Evolutionary conservation across 768 basidiomycete genomes (phyloP).

Genomic region (Phallus indusiatus): DNA sequence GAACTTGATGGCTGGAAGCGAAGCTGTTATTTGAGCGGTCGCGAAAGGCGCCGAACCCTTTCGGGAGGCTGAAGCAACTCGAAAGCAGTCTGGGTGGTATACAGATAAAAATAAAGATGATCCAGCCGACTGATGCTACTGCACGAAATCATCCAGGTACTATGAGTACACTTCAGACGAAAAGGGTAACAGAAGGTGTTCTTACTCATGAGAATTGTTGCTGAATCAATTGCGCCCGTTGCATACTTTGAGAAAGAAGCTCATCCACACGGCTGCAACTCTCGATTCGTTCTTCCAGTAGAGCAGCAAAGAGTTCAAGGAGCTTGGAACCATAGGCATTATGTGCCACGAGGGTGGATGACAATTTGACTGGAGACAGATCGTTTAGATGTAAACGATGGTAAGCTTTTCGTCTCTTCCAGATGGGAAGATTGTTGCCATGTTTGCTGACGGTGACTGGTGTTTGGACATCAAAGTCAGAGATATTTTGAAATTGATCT

Average conservation of each 20-base stretch:
- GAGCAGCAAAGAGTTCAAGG: slow-evolving; percentile 57
- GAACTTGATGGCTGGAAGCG: too few species aligned
- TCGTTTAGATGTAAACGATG: neutral
- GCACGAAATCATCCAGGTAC: too few species aligned
- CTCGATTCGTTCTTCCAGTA: slow-evolving; percentile 69
- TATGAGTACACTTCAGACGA: neutral
- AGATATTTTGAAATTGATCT: slow-evolving; percentile 20
- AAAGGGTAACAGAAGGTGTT: neutral
- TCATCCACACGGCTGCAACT: slow-evolving; percentile 50
- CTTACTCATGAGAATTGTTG: neutral
- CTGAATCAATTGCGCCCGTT: neutral
- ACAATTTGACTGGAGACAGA: neutral
- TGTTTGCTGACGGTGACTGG: slow-evolving; percentile 13
- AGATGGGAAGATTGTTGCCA: slow-evolving; percentile 11
- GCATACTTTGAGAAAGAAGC: neutral
- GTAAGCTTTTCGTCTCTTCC: slow-evolving; percentile 23
- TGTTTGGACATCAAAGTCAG: slow-evolving; percentile 16
- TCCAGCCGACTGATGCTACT: too few species aligned
- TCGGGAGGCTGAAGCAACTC: too few species aligned
- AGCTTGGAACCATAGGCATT: slow-evolving; percentile 33
- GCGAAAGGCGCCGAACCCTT: too few species aligned
- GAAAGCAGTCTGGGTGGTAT: too few species aligned
- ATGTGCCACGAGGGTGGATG: neutral
- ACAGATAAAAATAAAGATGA: too few species aligned
- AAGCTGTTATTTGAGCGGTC: too few species aligned